A percentile compares a stretch with the other conserved stretches of the same genome.
These are phyloP conservation scores for Ceratobasidium sp. DNA, from an alignment of 1,284 basidiomycete genomes.

Conservation along the genomic window DNA sequence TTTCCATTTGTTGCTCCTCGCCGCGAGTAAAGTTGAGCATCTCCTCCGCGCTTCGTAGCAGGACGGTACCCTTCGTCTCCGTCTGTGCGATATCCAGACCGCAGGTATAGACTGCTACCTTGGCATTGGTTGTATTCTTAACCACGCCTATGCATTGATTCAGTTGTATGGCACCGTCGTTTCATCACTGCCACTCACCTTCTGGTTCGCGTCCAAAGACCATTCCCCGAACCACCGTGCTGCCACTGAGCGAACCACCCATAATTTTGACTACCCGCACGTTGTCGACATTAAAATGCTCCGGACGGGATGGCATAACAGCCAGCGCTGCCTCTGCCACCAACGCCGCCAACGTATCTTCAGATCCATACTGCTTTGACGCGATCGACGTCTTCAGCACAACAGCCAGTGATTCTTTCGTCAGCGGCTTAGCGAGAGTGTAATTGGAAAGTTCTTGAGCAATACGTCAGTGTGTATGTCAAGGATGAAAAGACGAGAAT, in stretches of 20 bases:
- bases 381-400: slow-evolving; percentile 94
- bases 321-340: slow-evolving; percentile 94
- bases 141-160: slow-evolving; percentile 70
- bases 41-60: slow-evolving; percentile 96
- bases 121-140: slow-evolving; percentile 85
- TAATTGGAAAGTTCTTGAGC: slow-evolving; percentile 72
- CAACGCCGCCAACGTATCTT: slow-evolving; percentile 85
- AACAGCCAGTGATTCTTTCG: slow-evolving; percentile 78
- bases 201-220: slow-evolving; percentile 97
- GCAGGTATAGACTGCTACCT: slow-evolving; percentile 95
- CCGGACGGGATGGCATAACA: slow-evolving; percentile 90
- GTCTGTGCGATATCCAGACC: slow-evolving; percentile 95
- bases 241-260: slow-evolving; percentile 88
- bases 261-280: slow-evolving; percentile 99
- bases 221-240: slow-evolving; percentile 96
- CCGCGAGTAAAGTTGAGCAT: slow-evolving; percentile 96
- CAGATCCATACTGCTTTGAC: slow-evolving; percentile 96
- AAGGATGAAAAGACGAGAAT: background rate
- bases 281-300: slow-evolving; percentile 97
- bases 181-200: slow-evolving; percentile 64
- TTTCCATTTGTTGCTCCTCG: slow-evolving; percentile 96
- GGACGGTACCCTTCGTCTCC: slow-evolving; percentile 98
- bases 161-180: background rate
- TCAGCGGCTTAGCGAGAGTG: slow-evolving; percentile 83
- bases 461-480: slow-evolving; percentile 3